Percentiles rank a stretch among this genome's conserved stretches.
Conservation (phyloP, 768 basidiomycete species). For the Zangia roseola region DNA sequence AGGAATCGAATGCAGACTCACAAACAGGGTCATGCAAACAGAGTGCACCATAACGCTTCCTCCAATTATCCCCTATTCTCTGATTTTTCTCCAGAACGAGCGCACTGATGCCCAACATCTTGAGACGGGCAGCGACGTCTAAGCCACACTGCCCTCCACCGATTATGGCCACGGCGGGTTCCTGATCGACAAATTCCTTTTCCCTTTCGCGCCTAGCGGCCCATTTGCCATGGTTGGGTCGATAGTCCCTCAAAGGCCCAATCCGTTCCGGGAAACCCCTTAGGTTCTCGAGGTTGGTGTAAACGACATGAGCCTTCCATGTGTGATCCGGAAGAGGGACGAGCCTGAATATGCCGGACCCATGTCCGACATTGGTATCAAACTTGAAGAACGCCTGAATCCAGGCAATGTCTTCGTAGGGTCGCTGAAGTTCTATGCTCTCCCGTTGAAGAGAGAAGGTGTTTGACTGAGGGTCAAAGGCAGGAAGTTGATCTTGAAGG, state of each 20-base stretch:
- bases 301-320: constrained; percentile 49
- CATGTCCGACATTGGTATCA: constrained; percentile 39
- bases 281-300: constrained; percentile 52
- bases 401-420: constrained; percentile 40
- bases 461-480: constrained; percentile 15
- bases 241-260: constrained; percentile 44
- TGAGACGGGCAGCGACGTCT: constrained; percentile 56
- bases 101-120: constrained; percentile 21
- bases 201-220: constrained; percentile 27
- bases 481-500: constrained; percentile 44
- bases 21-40: constrained; percentile 35
- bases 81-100: constrained; percentile 27
- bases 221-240: constrained; percentile 37
- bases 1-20: constrained; percentile 9
- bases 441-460: constrained; percentile 26
- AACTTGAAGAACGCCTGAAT: constrained; percentile 47
- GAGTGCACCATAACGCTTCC: constrained; percentile 26
- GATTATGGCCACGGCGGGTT: constrained; percentile 53
- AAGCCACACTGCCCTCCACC: constrained; percentile 56
- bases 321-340: constrained; percentile 40
- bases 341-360: constrained; percentile 45
- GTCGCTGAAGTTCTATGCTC: constrained; percentile 21
- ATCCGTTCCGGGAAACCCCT: constrained; percentile 43
- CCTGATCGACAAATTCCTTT: constrained; percentile 34
- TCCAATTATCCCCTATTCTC: constrained; percentile 33